Base-by-base conservation (phyloP, 805 yeast genomes). In the Cyberlindnera subsufficiens region DNA sequence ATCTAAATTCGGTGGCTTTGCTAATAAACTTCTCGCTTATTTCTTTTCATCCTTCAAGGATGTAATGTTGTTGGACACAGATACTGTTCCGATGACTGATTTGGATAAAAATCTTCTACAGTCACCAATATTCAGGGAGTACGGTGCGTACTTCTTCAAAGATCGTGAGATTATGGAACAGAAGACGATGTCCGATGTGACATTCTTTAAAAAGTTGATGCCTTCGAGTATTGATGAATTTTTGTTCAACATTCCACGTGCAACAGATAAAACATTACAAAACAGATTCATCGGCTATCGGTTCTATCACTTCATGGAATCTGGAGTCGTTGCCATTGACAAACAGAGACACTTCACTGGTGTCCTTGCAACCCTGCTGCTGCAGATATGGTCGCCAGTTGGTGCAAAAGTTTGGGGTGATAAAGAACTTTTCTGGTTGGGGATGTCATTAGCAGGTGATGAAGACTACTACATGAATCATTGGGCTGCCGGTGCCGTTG, bases 401-500 rank as follows among this genome's bases (percentile, higher is more conserved):
- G 58, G 66, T 1, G 64, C 71, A 1, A 71, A 76, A 10, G 67
- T 77, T 9, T 80, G 82, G 74, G 86, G 86, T 17, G 86, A 80
- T 49, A 80, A 80, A 47, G 87, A 80, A 53, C 64, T 80, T 49
- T 75, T 78, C 50, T 80, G 87, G 87, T 55, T 81, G 17, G 82
- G 81, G 3, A 65, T 77, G 58, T 69, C 74, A 20, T 59, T 72
- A 43, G 67, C 69, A 43, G 81, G 86, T 11, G 76, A 78, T 55
- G 79, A 76, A 44, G 58, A 63, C 16, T 78, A 77, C 49, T 61
- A 58, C 25, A 73, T 81, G 56, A 80, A 79, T 52, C 43, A 59
- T 6, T 59, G 67, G 50, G 66, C 74, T 14, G 84, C 84, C 0
- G 85, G 79, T 3, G 66, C 80, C 19, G 72, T 75, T 3, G 87